phyloP scores from a whole-genome alignment of 495 filamentous ascomycete species.

The Lophiotrema nucula region DNA sequence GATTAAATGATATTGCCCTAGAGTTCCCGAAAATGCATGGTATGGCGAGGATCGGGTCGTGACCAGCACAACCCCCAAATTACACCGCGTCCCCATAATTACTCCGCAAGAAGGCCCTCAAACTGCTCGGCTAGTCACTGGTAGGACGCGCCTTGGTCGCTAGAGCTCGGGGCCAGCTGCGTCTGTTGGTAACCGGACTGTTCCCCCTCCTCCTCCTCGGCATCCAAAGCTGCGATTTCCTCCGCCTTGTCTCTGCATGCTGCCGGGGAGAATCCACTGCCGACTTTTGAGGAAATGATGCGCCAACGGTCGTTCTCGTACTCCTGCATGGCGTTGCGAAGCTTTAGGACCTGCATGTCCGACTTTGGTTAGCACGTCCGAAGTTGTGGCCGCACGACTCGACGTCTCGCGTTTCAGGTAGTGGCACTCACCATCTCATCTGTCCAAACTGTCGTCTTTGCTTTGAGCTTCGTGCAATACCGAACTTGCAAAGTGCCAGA shows the following conservation, averaged over 20 bases:
- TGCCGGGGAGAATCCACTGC: constrained; percentile 76
- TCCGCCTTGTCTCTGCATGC: constrained; percentile 79
- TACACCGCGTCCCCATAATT: constrained; percentile 3
- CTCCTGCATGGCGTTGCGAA: constrained; percentile 75
- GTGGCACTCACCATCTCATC: constrained; percentile 73
- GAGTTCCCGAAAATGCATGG: constrained; percentile 5
- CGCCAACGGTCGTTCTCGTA: constrained; percentile 91
- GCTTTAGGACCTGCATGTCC: constrained; percentile 64
- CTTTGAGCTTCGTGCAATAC: constrained; percentile 91
- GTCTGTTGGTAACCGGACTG: constrained; percentile 28
- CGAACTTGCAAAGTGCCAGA: constrained; percentile 87
- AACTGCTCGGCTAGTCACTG: constrained; percentile 35
- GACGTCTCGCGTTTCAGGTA: constrained; percentile 29
- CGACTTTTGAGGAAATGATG: constrained; percentile 81
- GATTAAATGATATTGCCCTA: constrained; percentile 35
- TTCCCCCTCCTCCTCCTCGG: constrained; percentile 23
- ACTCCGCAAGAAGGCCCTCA: constrained; percentile 24
- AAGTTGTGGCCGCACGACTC: constrained; percentile 17
- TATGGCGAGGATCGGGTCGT: constrained; percentile 9
- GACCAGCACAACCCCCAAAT: constrained; percentile 33
- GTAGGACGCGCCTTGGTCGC: constrained; percentile 28
- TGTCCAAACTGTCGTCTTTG: constrained; percentile 88
- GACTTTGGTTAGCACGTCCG: constrained; percentile 36
- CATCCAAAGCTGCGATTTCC: constrained; percentile 44
- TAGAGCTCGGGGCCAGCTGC: constrained; percentile 27